phyloP scores from a whole-genome alignment of 306 rosid genomes.

The Prinsepia uniflora region DNA sequence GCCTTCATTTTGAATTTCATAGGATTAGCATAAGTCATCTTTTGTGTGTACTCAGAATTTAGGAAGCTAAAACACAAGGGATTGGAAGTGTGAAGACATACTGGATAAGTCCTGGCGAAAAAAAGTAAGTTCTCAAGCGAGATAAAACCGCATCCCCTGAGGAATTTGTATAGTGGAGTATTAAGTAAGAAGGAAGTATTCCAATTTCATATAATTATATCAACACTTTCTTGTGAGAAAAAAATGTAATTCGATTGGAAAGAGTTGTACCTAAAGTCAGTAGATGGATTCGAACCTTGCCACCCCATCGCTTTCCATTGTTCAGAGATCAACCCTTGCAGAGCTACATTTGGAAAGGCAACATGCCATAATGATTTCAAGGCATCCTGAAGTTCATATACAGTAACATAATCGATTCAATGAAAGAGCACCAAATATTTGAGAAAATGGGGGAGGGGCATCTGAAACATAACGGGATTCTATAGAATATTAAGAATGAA shows the following conservation, averaged over 20 bases:
- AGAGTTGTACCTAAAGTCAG: constrained; percentile 75
- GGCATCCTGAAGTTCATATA: constrained; percentile 56
- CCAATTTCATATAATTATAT: background rate
- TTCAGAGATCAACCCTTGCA: constrained; percentile 69
- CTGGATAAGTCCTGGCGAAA: constrained; percentile 79
- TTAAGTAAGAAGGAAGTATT: background rate
- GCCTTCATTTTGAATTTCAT: constrained; percentile 79
- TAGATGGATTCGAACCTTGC: constrained; percentile 97
- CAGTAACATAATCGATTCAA: constrained; percentile 5
- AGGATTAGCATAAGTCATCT: constrained; percentile 54
- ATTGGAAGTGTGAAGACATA: constrained; percentile 31
- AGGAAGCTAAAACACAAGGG: constrained; percentile 27
- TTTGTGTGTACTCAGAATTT: constrained; percentile 15
- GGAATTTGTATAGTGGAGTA: constrained; percentile 20
- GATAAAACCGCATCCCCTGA: constrained; percentile 86
- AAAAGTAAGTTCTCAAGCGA: constrained; percentile 89
- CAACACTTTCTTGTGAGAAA: background rate
- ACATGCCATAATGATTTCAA: constrained; percentile 70
- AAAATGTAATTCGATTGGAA: background rate
- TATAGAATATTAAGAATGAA: background rate
- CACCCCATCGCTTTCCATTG: constrained; percentile 99
- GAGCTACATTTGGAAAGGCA: constrained; percentile 71
- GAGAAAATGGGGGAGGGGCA: background rate
- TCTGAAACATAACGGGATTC: background rate
- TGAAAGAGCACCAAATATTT: constrained; percentile 3